Evolutionary conservation across 108 stramenopile genomes (phyloP), one percentile per base, ranked within the genome.

Genomic region (Stephanodiscus minutulus): DNA sequence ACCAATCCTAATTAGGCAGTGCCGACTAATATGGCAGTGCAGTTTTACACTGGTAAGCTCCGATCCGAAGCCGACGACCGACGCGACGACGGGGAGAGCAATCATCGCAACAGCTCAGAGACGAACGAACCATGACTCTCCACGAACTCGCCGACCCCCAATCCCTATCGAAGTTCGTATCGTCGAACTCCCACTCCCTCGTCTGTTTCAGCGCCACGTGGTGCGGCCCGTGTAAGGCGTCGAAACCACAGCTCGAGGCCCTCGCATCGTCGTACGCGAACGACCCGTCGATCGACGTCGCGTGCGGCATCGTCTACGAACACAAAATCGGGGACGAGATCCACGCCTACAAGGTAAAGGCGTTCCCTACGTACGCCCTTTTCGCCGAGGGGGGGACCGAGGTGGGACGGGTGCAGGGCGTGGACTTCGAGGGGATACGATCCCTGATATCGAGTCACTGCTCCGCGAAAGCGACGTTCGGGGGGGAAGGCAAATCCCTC

Each of bases 281-380:
- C 1, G 81, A 84, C 48, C 47, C 61, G 13, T 61, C 39, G 31
- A 49, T 76, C 12, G 29, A 76, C 49, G 73, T 90, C 12, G 49
- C 68, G 6, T 78, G 85, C 59, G 87, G 81, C 13, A 84, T 89
- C 24, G 82, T 85, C 13, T 87, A 93, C 72, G 91, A 93, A 65
- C 76, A 80, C 73, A 80, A 82, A 39, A 50, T 93, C 6, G 86
- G 79, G 17, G 88, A 88, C 5, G 82, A 61, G 25, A 68, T 93
- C 37, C 84, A 84, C n/a, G 13, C 76, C 22, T 92, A 85, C 71
- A 28, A 54, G 2, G 74, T 94, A 21, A 72, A 78, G 20, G 93
- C 93, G 52, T 94, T 92, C 73, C 93, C 93, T 3, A 92, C 93
- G 31, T 91, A 91, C 61, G 81, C 81, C 11, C 52, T 88, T 5